A percentile compares a stretch with the other conserved stretches of the same genome.
phyloP scores from a whole-genome alignment of 345 rosid species.

The Camelina sativa region DNA sequence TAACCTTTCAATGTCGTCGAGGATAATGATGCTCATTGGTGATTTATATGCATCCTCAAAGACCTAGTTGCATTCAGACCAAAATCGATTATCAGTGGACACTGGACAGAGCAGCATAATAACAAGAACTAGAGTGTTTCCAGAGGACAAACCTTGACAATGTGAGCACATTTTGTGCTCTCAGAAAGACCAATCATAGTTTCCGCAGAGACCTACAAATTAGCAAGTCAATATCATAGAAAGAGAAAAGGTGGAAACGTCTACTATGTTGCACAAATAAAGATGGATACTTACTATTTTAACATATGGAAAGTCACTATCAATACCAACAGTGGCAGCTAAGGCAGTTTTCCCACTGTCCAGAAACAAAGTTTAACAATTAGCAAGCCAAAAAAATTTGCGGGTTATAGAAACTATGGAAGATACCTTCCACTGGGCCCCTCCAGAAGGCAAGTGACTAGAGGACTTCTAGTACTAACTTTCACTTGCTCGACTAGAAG shows the following conservation, averaged over 20 bases:
- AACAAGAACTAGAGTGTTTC: neutral
- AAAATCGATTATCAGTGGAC: conserved; percentile 10
- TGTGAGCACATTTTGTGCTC: conserved; percentile 95
- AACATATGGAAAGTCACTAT: conserved; percentile 96
- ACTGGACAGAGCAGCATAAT: conserved; percentile 2
- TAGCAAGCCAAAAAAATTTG: conserved; percentile 23
- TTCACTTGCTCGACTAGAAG: conserved; percentile 93
- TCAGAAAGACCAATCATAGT: conserved; percentile 95
- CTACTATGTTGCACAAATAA: conserved; percentile 12
- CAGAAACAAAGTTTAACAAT: conserved; percentile 34
- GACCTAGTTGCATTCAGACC: conserved; percentile 56
- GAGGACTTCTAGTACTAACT: conserved; percentile 96
- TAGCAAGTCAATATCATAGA: conserved; percentile 25
- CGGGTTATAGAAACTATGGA: neutral
- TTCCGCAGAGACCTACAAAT: conserved; percentile 85
- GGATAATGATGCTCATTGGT: conserved; percentile 92
- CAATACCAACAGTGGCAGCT: conserved; percentile 95
- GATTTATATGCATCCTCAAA: conserved; percentile 99
- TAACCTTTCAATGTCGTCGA: conserved; percentile 95
- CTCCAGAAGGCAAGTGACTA: conserved; percentile 92
- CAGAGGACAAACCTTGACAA: conserved; percentile 74
- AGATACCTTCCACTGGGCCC: conserved; percentile 92
- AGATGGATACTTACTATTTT: conserved; percentile 72
- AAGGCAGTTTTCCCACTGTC: conserved; percentile 96
- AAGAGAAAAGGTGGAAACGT: neutral